Percentiles rank a stretch among this genome's conserved stretches.
phyloP scores from a whole-genome alignment of 164 flowering plant genomes.

The Tetracentron sinense region DNA sequence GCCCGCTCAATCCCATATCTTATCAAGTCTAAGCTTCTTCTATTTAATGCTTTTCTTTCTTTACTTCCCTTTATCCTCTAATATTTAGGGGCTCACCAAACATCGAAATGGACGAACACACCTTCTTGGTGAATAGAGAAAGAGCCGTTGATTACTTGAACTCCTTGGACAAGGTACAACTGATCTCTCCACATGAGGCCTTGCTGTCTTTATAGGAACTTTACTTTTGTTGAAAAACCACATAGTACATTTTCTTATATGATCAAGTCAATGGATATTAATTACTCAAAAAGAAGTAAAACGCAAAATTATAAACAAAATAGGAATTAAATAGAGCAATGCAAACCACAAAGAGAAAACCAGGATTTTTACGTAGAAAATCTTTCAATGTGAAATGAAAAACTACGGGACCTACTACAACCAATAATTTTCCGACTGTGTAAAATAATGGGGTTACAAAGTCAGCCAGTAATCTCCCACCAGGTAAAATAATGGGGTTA shows the following conservation, averaged over 20 bases:
- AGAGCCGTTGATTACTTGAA: constrained; percentile 97
- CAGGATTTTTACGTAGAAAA: too few relatives aligned
- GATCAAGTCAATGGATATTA: background rate
- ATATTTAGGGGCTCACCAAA: constrained; percentile 87
- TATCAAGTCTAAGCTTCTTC: background rate
- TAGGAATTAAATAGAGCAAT: background rate
- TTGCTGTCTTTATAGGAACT: too few relatives aligned
- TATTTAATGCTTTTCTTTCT: background rate
- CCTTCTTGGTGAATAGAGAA: constrained; percentile 92
- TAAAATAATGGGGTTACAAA: background rate
- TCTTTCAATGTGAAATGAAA: background rate
- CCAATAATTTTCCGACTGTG: background rate
- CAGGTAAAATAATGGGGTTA: background rate
- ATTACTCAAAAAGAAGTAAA: too few relatives aligned
- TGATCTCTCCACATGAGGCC: too few relatives aligned
- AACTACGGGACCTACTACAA: background rate
- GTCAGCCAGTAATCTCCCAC: background rate
- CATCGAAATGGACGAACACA: constrained; percentile 98
- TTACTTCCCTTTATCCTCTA: background rate
- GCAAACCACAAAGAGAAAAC: background rate
- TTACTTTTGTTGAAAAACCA: background rate
- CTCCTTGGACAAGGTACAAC: constrained; percentile 93
- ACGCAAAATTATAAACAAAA: background rate
- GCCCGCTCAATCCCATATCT: too few relatives aligned
- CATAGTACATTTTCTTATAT: background rate